phyloP scores from a whole-genome alignment of 495 filamentous ascomycete species.

The Monascus purpureus region DNA sequence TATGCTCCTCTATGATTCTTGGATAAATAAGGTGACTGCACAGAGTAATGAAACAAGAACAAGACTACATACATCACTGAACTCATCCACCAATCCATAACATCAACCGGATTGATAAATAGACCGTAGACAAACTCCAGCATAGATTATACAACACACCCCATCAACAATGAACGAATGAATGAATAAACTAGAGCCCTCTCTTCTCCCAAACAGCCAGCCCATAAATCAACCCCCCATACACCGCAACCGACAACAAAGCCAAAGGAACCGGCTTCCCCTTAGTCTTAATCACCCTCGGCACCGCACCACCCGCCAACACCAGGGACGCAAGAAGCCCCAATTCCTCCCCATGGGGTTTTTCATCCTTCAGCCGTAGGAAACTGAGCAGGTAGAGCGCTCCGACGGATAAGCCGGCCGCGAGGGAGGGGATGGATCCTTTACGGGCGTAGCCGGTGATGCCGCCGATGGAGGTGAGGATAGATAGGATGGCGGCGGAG shows the following conservation, averaged over 20 bases:
- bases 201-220: constrained; percentile 24
- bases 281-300: constrained; percentile 59
- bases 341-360: constrained; percentile 61
- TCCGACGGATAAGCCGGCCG: constrained; percentile 72
- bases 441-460: constrained; percentile 72
- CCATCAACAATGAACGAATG: no score
- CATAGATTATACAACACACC: no score
- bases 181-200: constrained; percentile 1
- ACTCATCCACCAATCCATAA: no score
- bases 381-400: constrained; percentile 37
- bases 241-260: constrained; percentile 49
- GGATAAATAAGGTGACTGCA: no score
- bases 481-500: constrained; percentile 59
- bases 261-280: constrained; percentile 64
- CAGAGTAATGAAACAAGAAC: no score
- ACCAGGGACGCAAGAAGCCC: constrained; percentile 67
- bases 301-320: constrained; percentile 68
- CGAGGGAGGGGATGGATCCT: constrained; percentile 71
- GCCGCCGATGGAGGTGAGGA: constrained; percentile 75
- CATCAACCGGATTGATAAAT: no score
- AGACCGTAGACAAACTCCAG: no score
- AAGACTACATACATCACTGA: no score
- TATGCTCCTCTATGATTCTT: no score
- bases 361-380: constrained; percentile 24
- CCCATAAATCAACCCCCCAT: constrained; percentile 58